A percentile compares a stretch with the other conserved stretches of the same genome.
Conservation (phyloP, 108 stramenopile genomes). For the Fistulifera solaris region DNA sequence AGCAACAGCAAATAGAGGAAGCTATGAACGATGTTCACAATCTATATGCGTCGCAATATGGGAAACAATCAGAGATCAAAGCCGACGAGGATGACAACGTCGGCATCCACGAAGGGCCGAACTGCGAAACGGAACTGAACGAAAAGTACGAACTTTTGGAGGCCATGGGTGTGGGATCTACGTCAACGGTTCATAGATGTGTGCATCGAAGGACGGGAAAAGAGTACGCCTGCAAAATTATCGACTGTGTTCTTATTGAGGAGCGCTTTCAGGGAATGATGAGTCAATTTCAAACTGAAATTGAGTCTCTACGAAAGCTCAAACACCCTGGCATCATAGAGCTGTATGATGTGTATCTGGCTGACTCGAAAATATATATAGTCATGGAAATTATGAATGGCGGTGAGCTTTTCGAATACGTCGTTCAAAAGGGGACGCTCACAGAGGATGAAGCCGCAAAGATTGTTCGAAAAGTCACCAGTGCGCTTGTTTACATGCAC, state of each 20-base stretch:
- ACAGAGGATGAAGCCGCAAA: slow-evolving; percentile 85
- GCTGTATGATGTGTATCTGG: slow-evolving; percentile 88
- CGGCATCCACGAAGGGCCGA: slow-evolving; percentile 12
- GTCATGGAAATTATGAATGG: slow-evolving; percentile 98
- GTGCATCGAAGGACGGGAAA: slow-evolving; percentile 36
- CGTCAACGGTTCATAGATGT: slow-evolving; percentile 91
- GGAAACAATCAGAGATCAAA: slow-evolving; percentile 47
- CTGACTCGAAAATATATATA: slow-evolving; percentile 83
- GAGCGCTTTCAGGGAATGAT: slow-evolving; percentile 81
- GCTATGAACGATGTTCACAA: slow-evolving; percentile 1
- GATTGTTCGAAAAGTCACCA: slow-evolving; percentile 86
- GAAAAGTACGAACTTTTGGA: slow-evolving; percentile 85
- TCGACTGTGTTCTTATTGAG: slow-evolving; percentile 90
- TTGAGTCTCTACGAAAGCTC: slow-evolving; percentile 58
- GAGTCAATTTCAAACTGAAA: slow-evolving; percentile 93
- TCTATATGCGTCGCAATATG: slow-evolving; percentile 32
- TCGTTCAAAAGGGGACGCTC: slow-evolving; percentile 89
- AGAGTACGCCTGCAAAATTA: slow-evolving; percentile 91
- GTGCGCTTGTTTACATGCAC: slow-evolving; percentile 96
- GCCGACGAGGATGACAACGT: background rate
- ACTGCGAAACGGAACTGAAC: slow-evolving; percentile 55
- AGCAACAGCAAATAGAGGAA: slow-evolving; percentile 10
- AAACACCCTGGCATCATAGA: slow-evolving; percentile 91
- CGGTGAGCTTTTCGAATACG: slow-evolving; percentile 98
- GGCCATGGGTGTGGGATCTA: slow-evolving; percentile 93